Evolutionary conservation across 495 filamentous ascomycete species (phyloP).

Genomic region (Daldinia caldariorum): DNA sequence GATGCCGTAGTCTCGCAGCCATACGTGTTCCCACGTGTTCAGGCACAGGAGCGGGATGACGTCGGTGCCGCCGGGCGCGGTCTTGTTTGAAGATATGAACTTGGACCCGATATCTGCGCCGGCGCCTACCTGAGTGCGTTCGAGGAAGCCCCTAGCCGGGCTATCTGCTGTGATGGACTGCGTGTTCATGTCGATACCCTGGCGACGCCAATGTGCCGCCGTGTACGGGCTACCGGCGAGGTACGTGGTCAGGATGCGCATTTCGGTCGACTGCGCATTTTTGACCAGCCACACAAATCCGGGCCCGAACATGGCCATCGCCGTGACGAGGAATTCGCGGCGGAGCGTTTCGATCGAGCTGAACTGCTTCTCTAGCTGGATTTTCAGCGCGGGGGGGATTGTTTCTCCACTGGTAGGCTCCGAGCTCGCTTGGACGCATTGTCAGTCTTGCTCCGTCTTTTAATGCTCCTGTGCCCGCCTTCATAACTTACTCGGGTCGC

Average conservation of each 20-base stretch:
- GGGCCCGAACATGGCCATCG: conserved; percentile 92
- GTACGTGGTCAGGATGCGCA: conserved; percentile 89
- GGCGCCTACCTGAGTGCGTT: conserved; percentile 51
- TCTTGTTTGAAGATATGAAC: conserved; percentile 37
- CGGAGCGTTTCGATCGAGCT: conserved; percentile 82
- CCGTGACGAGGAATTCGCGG: conserved; percentile 80
- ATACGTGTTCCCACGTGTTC: conserved; percentile 97
- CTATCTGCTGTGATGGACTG: conserved; percentile 45
- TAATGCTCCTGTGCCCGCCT: neutral
- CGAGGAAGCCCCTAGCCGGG: conserved; percentile 29
- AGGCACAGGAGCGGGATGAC: conserved; percentile 83
- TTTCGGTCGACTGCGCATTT: conserved; percentile 50
- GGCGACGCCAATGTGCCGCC: conserved; percentile 81
- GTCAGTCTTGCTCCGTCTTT: conserved; percentile 9
- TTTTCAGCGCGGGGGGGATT: conserved; percentile 48
- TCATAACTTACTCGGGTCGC: conserved; percentile 36
- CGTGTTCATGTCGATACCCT: conserved; percentile 84
- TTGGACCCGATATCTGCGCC: conserved; percentile 50
- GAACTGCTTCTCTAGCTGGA: conserved; percentile 70
- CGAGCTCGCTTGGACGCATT: neutral
- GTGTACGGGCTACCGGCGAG: conserved; percentile 89
- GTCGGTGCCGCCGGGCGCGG: conserved; percentile 74
- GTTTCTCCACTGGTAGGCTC: conserved; percentile 18
- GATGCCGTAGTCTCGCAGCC: conserved; percentile 85
- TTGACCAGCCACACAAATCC: conserved; percentile 95